Base-by-base conservation (phyloP, 169 alveolate species). In the Babesia bovis region DNA sequence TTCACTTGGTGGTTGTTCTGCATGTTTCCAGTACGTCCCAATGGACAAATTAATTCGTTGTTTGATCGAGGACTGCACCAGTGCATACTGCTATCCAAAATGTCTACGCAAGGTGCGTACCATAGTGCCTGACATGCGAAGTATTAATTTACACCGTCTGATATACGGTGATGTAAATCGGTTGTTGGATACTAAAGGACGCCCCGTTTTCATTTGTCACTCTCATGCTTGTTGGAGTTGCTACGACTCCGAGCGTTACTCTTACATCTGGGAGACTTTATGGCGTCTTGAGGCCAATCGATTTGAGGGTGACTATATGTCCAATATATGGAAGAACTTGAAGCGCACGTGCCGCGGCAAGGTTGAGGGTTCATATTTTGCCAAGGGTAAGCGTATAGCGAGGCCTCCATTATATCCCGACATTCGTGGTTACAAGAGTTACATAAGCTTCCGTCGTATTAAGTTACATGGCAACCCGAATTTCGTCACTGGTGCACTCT, bases 141-240 rank as follows among this genome's bases (percentile, higher is more conserved):
- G 56, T 26, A 33, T 78, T 17, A 74, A 57, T 17, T 21, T 78
- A 36, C 76, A 78, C 66, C 40, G 28, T 36, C 26, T 44, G 23
- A 33, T 78, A 19, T 78, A 65, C 33, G 87, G 87, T 6, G 36
- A 78, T 45, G 30, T 68, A 15, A 45, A 57, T 6, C 30, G 53
- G 33, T 45, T 78, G 35, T 26, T 69, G 57, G 87, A 78, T 38
- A 36, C 25, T 0, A 68, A 49, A 30, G 66, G 40, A 21, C 66
- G 77, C 0, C 87, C 87, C 10, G 52, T 65, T 26, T 70, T 71
- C 56, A 81, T 81, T 10, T 81, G 88, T 30, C 88, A 81, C 59
- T 23, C 66, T 17, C 88, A 81, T 60, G 63, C 84, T 41, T 81
- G 88, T 38, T 81, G 84, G 83, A 81, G 88, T 33, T 81, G 88